Conservation (phyloP, 2,329 filamentous ascomycete genomes). For the Verticillium klebahnii region DNA sequence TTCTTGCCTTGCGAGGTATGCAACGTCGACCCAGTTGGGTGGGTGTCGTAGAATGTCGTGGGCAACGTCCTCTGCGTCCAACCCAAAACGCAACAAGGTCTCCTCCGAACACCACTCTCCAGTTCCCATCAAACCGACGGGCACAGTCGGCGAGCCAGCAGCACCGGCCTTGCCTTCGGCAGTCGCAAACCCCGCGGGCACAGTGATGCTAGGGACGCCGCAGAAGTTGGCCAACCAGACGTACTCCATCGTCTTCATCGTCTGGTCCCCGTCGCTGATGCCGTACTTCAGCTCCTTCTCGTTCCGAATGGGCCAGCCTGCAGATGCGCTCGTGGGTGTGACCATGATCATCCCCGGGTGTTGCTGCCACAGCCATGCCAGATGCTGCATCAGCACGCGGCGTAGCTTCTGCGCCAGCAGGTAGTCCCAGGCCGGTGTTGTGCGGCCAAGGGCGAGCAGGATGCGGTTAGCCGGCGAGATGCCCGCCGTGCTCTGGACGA, state of each 20-base stretch:
- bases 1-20: conserved; percentile 25
- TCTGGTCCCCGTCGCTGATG: conserved; percentile 41
- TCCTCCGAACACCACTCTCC: conserved; percentile 51
- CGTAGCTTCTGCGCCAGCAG: conserved; percentile 67
- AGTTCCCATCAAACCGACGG: conserved; percentile 50
- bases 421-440: conserved; percentile 62
- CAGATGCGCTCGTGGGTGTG: conserved; percentile 58
- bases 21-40: conserved; percentile 40
- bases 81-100: conserved; percentile 41
- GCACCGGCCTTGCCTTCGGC: conserved; percentile 29
- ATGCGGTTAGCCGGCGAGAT: conserved; percentile 61
- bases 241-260: conserved; percentile 42
- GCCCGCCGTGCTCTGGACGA: conserved; percentile 40
- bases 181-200: conserved; percentile 40
- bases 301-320: conserved; percentile 37
- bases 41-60: conserved; percentile 27
- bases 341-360: conserved; percentile 68
- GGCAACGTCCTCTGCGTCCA: conserved; percentile 38
- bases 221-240: conserved; percentile 49
- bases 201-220: conserved; percentile 39
- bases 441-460: conserved; percentile 58
- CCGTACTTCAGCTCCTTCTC: conserved; percentile 32
- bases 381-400: conserved; percentile 64
- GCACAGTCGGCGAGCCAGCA: conserved; percentile 25
- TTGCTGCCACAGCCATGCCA: conserved; percentile 59